Evolutionary conservation across 495 filamentous ascomycete species (phyloP), one percentile per base, ranked within the genome.

Genomic region (Lophiostoma macrostomum): DNA sequence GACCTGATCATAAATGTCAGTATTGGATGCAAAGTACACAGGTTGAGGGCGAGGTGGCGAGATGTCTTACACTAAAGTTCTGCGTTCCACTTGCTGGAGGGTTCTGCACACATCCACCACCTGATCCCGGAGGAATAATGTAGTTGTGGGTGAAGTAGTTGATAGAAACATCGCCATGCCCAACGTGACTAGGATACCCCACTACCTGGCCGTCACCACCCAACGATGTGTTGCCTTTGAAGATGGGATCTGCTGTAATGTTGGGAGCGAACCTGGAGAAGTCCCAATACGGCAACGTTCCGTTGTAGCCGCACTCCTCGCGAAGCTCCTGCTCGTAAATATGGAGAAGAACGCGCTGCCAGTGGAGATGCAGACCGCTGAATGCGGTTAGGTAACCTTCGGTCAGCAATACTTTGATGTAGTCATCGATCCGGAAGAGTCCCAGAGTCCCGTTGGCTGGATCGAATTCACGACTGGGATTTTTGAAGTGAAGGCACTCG

Each of bases 271-370:
- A 18, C n/a, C 20, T 18, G 20, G 13, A 14, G 34, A 37, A 37
- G 20, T 51, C 38, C 34, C 38, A 51, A 22, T 42, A 51, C 19
- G 36, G 48, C n/a, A 43, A 14, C 16, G 34, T 23, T 4, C 48
- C 48, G 8, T 50, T 18, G 14, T 51, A 51, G 16, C 35, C 48
- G 27, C 48, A 51, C 25, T 51, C 48, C n/a, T 24, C 18, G 3
- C 36, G 35, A 14, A 51, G 48, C 14, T 19, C 35, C 5, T 41
- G 5, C 25, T 51, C 48, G 36, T 51, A 51, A 6, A 30, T n/a
- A 11, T 25, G 23, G n/a, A 47, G n/a, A 11, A 47, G 13, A 8
- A 10, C n/a, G 18, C 43, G 43, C n/a, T 47, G 43, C 14, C 14
- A 47, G 8, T 12, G 14, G 12, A 47, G 16, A 12, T 34, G 12